Evolutionary conservation across 345 rosid species (phyloP), one percentile per base, ranked within the genome.

Genomic region (Excoecaria cochinchinensis): DNA sequence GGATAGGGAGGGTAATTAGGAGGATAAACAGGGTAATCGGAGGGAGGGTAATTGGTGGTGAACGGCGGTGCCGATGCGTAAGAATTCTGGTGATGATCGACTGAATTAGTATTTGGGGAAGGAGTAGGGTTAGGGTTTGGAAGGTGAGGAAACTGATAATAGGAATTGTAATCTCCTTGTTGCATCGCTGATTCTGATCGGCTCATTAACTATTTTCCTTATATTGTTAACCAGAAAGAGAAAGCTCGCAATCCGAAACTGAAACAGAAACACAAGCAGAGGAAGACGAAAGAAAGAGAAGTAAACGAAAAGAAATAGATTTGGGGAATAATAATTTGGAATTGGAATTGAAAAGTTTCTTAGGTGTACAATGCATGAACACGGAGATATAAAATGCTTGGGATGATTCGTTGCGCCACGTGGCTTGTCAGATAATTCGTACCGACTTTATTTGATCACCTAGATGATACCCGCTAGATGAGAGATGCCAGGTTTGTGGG

Each of bases 51-150:
- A 67, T 85, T 81, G 74, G 91, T 63, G 57, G 78, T 61, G 78
- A 85, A 89, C 3, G 98, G 98, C 12, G 99, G 94, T 0, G 98
- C 97, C 0, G 99, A 93, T 0, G 99, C 98, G 86, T 86, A 89
- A 4, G 91, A 63, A 36, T 67, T 69, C 14, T 78, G 90, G 70
- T 79, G 90, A 74, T 90, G 94, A 47, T 88, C 70, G 1, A 6
- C 64, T 38, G 82, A 39, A 75, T 76, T 83, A 6, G 86, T 77
- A 56, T 71, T 19, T 1, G 62, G 84, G 61, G 51, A 59, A 16
- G 84, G 47, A 74, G 70, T 83, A 5, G 84, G 76, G 40, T 77
- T 78, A 0, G 89, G 87, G 52, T 31, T 31, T 2, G 2, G 89
- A 16, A 65, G 79, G 78, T 86, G 85, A 73, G 89, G 78, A 70